Base-by-base conservation (phyloP, 2,329 filamentous ascomycete species). In the Ophidiomyces ophidiicola region DNA sequence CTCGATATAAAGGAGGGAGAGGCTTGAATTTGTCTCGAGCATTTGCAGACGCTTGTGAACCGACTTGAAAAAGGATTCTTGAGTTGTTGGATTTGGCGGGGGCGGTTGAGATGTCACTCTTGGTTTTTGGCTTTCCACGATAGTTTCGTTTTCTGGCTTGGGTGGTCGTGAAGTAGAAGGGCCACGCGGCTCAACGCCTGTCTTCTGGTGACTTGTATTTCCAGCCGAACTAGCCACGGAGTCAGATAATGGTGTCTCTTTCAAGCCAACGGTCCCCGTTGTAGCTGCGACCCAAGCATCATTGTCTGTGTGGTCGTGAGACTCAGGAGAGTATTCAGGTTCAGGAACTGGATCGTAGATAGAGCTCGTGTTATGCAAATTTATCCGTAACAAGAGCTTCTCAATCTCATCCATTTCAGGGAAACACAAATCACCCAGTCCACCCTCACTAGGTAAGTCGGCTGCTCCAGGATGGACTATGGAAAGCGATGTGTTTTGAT, bases 21-120 rank as follows among this genome's bases (percentile, higher is more conserved):
- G 69, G 0, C 88, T 93, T 7, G 87, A 85, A 57, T 96, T 98
- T 11, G 83, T 76, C 59, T 98, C 90, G 5, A 96, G 76, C 50
- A 87, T 78, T 48, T 88, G 83, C 3, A 98, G 71, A 1, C 90
- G 82, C 60, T 96, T 96, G 46, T 87, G 85, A 6, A 96, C 80
- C 3, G 86, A 84, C 58, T 96, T 96, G 71, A 94, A 98, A 61
- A 98, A 96, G 1, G 83, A 90, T 57, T 98, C 90, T 59, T 98
- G 90, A 1, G 92, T 90, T 0, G 87, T 86, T 2, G 88, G 87
- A 1, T 77, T 74, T 1, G 80, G 61, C 1, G 71, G 60, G 5
- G 69, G 56, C 1, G 69, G 63, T 49, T 72, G 61, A 18, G 64
- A 61, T 11, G 12, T 21, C 17, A 26, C 19, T 8, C 32, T 21